Percentiles rank a stretch among this genome's conserved stretches.
phyloP scores from a whole-genome alignment of 2,329 filamentous ascomycete species.

The Pseudogymnoascus sp. region DNA sequence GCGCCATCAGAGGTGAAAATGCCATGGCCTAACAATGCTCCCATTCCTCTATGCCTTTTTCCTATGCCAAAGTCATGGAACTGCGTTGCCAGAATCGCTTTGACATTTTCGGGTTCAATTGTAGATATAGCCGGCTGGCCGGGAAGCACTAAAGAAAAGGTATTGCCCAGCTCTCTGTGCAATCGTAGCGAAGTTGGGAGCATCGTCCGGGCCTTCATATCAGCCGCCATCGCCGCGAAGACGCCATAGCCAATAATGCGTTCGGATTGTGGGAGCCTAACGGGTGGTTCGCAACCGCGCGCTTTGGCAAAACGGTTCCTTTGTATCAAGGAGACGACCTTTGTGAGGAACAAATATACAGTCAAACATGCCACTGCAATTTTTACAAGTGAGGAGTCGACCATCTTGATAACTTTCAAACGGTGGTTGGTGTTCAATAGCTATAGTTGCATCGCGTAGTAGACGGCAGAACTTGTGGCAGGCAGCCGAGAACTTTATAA shows the following conservation, averaged over 20 bases:
- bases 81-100: conserved; percentile 44
- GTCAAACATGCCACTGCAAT: background rate
- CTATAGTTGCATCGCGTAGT: background rate
- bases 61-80: conserved; percentile 42
- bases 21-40: conserved; percentile 23
- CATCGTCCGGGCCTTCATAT: background rate
- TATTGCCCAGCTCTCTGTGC: background rate
- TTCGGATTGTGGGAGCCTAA: conserved; percentile 22
- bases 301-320: conserved; percentile 18
- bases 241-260: conserved; percentile 23
- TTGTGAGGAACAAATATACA: background rate
- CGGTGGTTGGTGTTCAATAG: background rate
- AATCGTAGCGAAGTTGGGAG: background rate
- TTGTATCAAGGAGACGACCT: background rate
- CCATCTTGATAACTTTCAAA: background rate
- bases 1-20: conserved; percentile 27
- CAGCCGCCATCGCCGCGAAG: conserved; percentile 14
- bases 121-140: background rate
- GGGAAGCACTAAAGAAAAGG: background rate
- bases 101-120: conserved; percentile 39
- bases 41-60: conserved; percentile 38
- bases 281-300: conserved; percentile 23
- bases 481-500: background rate
- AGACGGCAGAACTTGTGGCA: background rate
- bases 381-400: background rate